Evolutionary conservation across 1,284 basidiomycete genomes (phyloP), one percentile per base, ranked within the genome.

Genomic region (Tremellales sp.): DNA sequence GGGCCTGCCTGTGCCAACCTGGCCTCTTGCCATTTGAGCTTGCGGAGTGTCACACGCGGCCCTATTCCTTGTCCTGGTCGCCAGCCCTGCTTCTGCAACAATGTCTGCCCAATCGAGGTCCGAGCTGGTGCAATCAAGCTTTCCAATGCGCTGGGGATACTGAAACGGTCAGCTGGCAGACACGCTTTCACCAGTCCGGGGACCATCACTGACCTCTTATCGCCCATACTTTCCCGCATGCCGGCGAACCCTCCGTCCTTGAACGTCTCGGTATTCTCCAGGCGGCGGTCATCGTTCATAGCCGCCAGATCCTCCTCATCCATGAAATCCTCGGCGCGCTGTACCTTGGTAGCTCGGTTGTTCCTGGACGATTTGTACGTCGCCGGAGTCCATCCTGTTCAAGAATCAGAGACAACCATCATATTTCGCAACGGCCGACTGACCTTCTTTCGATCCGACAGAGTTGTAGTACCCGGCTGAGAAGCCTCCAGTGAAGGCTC

Each of bases 401-500:
- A 21, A 15, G 11, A 5, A 24, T 24, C 47, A 35, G 49, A 41
- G 24, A 47, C 25, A 13, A n/a, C n/a, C 17, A 15, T 13, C n/a
- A n/a, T n/a, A n/a, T n/a, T n/a, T n/a, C n/a, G n/a, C n/a, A n/a
- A n/a, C n/a, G n/a, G 17, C 10, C 1, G 3, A 63, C 79, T 21
- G 52, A 85, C 90, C 90, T 81, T 97, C 92, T 72, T 94, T 91
- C 3, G 89, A 91, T 0, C 94, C 94, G 19, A 96, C 94, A 0
- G 85, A 84, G 72, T 98, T 98, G 78, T 87, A 97, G 76, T 97
- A 97, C 0, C 94, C 94, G 10, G 94, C 96, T 33, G 88, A 92
- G 78, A 90, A 98, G 7, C 94, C 96, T 24, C 94, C 96, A 0
- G 93, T 97, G 75, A 98, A 98, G 3, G 94, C 96, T 13, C 96